A percentile compares a stretch with the other conserved stretches of the same genome.
Evolutionary conservation across 2,329 filamentous ascomycete species (phyloP).

Genomic region (Paracorniculantispora psalliotae): DNA sequence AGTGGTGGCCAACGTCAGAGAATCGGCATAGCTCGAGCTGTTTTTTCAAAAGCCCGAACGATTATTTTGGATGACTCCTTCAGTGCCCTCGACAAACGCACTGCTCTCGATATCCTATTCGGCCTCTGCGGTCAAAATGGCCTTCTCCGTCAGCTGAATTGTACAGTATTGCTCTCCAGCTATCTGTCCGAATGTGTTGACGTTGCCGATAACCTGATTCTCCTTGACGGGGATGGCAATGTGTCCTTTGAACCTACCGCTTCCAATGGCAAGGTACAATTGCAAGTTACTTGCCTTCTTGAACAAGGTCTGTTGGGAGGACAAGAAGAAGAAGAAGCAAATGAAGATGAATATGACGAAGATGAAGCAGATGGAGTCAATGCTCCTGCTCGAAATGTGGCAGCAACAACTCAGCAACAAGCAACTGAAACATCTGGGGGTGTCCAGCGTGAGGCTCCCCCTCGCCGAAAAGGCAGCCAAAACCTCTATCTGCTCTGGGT

Average conservation of each 20-base stretch:
- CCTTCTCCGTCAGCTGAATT: background rate
- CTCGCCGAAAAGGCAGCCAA: background rate
- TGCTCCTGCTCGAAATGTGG: too few species aligned
- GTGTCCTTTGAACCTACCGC: background rate
- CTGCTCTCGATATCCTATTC: background rate
- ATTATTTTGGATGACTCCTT: background rate
- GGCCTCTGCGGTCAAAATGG: background rate
- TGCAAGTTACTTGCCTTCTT: background rate
- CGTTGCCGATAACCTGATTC: conserved; percentile 2
- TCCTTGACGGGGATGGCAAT: background rate
- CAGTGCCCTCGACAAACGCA: background rate
- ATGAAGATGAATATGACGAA: background rate
- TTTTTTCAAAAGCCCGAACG: background rate
- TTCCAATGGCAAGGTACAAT: background rate
- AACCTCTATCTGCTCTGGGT: background rate
- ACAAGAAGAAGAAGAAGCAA: background rate
- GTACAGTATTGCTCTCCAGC: background rate
- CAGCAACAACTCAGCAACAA: too few species aligned
- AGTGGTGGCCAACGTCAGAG: conserved; percentile 1
- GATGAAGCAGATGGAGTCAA: too few species aligned
- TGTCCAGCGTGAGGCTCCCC: background rate
- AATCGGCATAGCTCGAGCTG: background rate
- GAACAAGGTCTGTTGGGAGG: background rate
- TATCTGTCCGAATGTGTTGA: conserved; percentile 1
- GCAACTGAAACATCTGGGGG: background rate